These are phyloP conservation scores for Dicorynia guianensis DNA, from an alignment of 306 rosid genomes.

Conservation along the genomic window DNA sequence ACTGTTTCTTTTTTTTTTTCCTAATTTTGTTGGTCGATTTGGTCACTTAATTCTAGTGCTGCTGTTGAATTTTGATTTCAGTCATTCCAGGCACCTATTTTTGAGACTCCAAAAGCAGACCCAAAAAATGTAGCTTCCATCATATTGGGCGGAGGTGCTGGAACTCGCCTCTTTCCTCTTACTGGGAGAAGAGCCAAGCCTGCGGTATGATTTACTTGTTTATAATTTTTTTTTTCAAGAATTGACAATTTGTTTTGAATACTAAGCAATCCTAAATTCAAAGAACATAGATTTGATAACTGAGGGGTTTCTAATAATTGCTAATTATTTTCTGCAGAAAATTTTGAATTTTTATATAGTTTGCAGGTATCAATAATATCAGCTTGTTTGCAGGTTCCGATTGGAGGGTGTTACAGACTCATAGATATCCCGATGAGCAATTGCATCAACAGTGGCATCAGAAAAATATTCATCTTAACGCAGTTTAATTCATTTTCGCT, in stretches of 20 bases:
- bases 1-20: neutral
- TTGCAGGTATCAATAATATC: neutral
- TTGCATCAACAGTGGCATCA: constrained; percentile 92
- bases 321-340: neutral
- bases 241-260: neutral
- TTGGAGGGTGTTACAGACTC: constrained; percentile 92
- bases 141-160: constrained; percentile 94
- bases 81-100: constrained; percentile 53
- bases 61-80: constrained; percentile 36
- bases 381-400: constrained; percentile 68
- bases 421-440: constrained; percentile 96
- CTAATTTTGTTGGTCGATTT: neutral
- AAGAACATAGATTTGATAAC: neutral
- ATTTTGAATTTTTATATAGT: constrained; percentile 14
- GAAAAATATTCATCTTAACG: constrained; percentile 79
- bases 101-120: constrained; percentile 65
- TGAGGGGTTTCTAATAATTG: neutral
- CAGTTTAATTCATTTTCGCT: constrained; percentile 92
- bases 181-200: constrained; percentile 92
- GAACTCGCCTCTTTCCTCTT: constrained; percentile 92
- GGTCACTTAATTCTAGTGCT: neutral
- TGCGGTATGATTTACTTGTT: constrained; percentile 54
- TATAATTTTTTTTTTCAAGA: neutral
- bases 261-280: neutral
- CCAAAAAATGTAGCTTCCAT: constrained; percentile 87